Evolutionary conservation across 2,329 filamentous ascomycete species (phyloP).

Genomic region (Kalaharituber pfeilii): DNA sequence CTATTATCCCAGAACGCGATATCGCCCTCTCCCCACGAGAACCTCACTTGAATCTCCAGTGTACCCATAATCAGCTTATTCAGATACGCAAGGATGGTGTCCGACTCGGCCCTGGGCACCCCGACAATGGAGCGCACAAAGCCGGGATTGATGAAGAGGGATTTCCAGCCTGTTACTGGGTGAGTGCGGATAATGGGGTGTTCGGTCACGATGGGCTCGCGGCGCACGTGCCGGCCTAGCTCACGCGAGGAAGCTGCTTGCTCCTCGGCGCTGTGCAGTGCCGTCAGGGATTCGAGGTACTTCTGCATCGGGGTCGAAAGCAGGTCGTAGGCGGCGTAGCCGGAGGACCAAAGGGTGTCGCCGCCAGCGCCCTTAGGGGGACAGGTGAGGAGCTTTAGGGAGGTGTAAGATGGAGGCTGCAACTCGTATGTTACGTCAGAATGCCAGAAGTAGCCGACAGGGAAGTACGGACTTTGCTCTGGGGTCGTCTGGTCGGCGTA

Average conservation of each 20-base stretch:
- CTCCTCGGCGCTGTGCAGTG: conserved; percentile 38
- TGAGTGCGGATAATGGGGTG: conserved; percentile 43
- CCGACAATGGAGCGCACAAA: conserved; percentile 40
- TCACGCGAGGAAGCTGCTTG: conserved; percentile 36
- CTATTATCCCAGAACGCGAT: conserved; percentile 54
- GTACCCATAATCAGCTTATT: conserved; percentile 39
- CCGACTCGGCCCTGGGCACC: conserved; percentile 38
- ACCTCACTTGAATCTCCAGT: conserved; percentile 52
- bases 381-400: conserved; percentile 36
- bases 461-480: conserved; percentile 38
- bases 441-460: conserved; percentile 39
- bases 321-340: conserved; percentile 42
- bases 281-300: conserved; percentile 41
- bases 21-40: conserved; percentile 46
- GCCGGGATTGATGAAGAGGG: conserved; percentile 41
- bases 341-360: conserved; percentile 41
- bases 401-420: conserved; percentile 41
- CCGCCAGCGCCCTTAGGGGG: conserved; percentile 39
- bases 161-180: conserved; percentile 45
- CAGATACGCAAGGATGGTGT: conserved; percentile 36
- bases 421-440: conserved; percentile 39
- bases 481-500: conserved; percentile 36
- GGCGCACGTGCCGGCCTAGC: conserved; percentile 35
- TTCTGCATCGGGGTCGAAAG: conserved; percentile 40
- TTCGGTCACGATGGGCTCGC: conserved; percentile 36